Conservation (phyloP, 495 filamentous ascomycete species). For the Aspergillus bridgeri region DNA sequence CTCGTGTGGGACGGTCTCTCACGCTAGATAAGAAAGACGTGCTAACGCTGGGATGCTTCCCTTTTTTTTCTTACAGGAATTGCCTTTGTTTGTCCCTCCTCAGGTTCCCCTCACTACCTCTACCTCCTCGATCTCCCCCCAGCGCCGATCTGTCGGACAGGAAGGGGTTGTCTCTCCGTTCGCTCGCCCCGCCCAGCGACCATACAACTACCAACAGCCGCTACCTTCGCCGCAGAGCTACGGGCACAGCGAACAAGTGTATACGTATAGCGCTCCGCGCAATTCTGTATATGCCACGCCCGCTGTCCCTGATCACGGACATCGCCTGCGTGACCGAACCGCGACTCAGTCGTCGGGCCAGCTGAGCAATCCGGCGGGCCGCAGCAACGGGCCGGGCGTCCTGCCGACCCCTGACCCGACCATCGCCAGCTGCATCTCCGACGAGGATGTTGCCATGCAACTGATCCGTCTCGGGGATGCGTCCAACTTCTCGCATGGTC, state of each 20-base stretch:
- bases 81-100: conserved; percentile 90
- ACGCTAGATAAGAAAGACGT: neutral
- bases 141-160: conserved; percentile 64
- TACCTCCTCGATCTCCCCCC: conserved; percentile 87
- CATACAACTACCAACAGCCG: conserved; percentile 66
- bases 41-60: conserved; percentile 5
- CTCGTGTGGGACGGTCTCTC: neutral
- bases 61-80: conserved; percentile 59
- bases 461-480: conserved; percentile 93
- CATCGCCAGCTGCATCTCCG: conserved; percentile 89
- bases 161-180: conserved; percentile 65
- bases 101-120: conserved; percentile 87
- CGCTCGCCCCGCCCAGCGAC: conserved; percentile 65
- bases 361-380: conserved; percentile 39
- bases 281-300: conserved; percentile 48
- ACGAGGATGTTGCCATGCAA: conserved; percentile 96
- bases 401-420: conserved; percentile 93
- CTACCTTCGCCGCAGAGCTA: conserved; percentile 79
- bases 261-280: conserved; percentile 36
- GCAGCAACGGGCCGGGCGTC: conserved; percentile 50
- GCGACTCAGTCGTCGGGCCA: conserved; percentile 27
- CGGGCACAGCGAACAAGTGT: conserved; percentile 49
- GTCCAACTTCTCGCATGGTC: conserved; percentile 82
- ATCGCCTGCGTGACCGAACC: conserved; percentile 62
- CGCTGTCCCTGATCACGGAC: conserved; percentile 56